Percentiles rank a stretch among this genome's conserved stretches.
phyloP scores from a whole-genome alignment of 1,284 basidiomycete genomes.

The Cutaneotrichosporon arboriforme region DNA sequence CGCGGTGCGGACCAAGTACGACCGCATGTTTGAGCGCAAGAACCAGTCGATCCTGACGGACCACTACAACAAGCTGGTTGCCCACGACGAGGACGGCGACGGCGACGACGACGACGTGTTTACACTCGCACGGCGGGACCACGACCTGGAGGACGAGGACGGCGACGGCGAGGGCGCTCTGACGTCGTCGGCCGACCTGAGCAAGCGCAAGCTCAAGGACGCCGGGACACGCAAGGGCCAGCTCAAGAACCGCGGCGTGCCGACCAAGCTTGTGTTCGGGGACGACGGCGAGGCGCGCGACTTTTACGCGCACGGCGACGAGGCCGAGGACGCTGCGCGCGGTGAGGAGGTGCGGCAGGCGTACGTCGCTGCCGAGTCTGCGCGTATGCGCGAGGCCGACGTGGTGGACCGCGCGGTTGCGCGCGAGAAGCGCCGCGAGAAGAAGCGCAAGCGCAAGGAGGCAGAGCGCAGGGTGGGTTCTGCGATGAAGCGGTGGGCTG shows the following conservation, averaged over 20 bases:
- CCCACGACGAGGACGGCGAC: conserved; percentile 55
- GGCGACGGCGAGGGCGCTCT: conserved; percentile 41
- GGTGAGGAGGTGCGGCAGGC: conserved; percentile 61
- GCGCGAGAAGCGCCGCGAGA: conserved; percentile 78
- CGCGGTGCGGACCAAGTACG: conserved; percentile 84
- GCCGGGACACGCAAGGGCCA: conserved; percentile 71
- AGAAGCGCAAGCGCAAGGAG: conserved; percentile 77
- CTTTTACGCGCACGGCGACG: conserved; percentile 67
- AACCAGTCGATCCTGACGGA: conserved; percentile 90
- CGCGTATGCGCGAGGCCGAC: conserved; percentile 66
- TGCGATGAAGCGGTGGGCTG: background rate
- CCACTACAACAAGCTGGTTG: conserved; percentile 85
- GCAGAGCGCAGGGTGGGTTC: conserved; percentile 60
- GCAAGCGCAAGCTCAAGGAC: conserved; percentile 63
- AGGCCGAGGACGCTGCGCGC: conserved; percentile 61
- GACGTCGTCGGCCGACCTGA: conserved; percentile 48
- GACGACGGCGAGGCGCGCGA: conserved; percentile 74
- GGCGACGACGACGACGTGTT: conserved; percentile 70
- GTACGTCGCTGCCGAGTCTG: conserved; percentile 68
- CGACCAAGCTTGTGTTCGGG: conserved; percentile 70
- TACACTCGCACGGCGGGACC: conserved; percentile 83
- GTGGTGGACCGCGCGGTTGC: conserved; percentile 73
- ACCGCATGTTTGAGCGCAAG: conserved; percentile 95
- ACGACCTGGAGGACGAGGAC: conserved; percentile 55
- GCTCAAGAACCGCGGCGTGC: conserved; percentile 59